Percentiles rank a stretch among this genome's conserved stretches.
Evolutionary conservation across 192 early-diverging fungal genomes (phyloP).

Genomic region (Mortierella claussenii): DNA sequence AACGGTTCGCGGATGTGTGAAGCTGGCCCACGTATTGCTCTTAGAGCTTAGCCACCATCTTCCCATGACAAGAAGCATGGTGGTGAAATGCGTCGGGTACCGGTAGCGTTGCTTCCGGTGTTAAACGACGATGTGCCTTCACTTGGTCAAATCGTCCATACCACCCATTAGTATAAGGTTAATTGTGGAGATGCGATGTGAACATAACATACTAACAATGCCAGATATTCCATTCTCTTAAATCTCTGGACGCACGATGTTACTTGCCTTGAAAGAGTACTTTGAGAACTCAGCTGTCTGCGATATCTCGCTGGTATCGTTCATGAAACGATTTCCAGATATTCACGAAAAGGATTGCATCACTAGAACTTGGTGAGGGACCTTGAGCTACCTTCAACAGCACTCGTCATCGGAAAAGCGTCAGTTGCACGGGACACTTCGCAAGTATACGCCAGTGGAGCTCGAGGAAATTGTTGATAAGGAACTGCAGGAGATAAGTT

Average conservation of each 20-base stretch:
- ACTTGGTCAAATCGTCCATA: constrained; percentile 42
- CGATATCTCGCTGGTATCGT: constrained; percentile 32
- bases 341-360: constrained; percentile 31
- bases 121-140: constrained; percentile 40
- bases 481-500: too few species aligned
- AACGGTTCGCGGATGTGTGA: constrained; percentile 32
- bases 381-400: constrained; percentile 25
- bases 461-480: too few species aligned
- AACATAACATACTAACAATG: constrained; percentile 11
- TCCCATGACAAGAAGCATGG: constrained; percentile 38
- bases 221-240: constrained; percentile 17
- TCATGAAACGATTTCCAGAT: constrained; percentile 32
- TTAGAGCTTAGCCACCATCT: constrained; percentile 43
- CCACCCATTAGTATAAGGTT: constrained; percentile 17
- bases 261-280: constrained; percentile 27
- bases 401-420: constrained; percentile 28
- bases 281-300: constrained; percentile 14
- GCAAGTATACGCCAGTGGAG: too few species aligned
- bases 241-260: constrained; percentile 20
- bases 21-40: constrained; percentile 46
- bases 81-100: constrained; percentile 47
- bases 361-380: constrained; percentile 13
- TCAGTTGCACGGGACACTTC: too few species aligned
- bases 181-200: constrained; percentile 16
- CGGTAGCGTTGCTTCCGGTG: constrained; percentile 40